These are phyloP conservation scores for Rhodosporidiobolus odoratus DNA, from an alignment of 768 basidiomycete species.

Conservation along the genomic window DNA sequence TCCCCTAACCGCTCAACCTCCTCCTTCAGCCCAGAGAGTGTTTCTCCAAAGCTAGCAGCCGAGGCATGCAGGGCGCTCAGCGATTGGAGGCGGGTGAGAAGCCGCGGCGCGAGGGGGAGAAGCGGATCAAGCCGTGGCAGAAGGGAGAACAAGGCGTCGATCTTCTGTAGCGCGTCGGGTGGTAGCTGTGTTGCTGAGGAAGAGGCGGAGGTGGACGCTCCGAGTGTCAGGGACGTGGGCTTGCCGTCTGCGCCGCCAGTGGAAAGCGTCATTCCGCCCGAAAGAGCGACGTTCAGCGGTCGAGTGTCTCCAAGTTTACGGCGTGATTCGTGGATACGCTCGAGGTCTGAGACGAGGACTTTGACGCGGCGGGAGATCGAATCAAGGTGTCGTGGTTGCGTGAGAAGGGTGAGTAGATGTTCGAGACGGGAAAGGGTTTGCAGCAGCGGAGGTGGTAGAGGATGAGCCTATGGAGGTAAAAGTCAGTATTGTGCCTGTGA, in stretches of 20 bases:
- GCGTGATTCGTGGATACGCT: conserved; percentile 58
- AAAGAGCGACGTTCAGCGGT: conserved; percentile 40
- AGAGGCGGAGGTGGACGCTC: neutral
- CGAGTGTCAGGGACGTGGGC: conserved; percentile 4
- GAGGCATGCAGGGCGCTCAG: conserved; percentile 74
- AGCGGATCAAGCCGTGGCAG: conserved; percentile 50
- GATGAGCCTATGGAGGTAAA: conserved; percentile 40
- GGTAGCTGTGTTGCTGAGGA: conserved; percentile 37
- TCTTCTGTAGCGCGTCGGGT: conserved; percentile 43
- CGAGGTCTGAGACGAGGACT: conserved; percentile 83
- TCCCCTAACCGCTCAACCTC: conserved; percentile 64
- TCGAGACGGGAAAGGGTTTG: conserved; percentile 75
- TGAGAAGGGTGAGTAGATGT: conserved; percentile 76
- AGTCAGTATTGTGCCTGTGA: neutral
- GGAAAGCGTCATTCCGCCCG: conserved; percentile 39
- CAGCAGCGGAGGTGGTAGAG: conserved; percentile 60
- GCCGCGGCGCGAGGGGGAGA: conserved; percentile 59
- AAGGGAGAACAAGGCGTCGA: conserved; percentile 48
- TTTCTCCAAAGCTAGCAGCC: conserved; percentile 68
- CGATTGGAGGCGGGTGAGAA: conserved; percentile 80
- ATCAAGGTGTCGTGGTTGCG: conserved; percentile 93
- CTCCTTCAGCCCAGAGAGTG: conserved; percentile 62
- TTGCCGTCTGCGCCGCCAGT: conserved; percentile 10
- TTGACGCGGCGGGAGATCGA: conserved; percentile 90
- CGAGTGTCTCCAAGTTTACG: conserved; percentile 44